Base-by-base conservation (phyloP, 306 rosid species). In the Cucumis cinereus region DNA sequence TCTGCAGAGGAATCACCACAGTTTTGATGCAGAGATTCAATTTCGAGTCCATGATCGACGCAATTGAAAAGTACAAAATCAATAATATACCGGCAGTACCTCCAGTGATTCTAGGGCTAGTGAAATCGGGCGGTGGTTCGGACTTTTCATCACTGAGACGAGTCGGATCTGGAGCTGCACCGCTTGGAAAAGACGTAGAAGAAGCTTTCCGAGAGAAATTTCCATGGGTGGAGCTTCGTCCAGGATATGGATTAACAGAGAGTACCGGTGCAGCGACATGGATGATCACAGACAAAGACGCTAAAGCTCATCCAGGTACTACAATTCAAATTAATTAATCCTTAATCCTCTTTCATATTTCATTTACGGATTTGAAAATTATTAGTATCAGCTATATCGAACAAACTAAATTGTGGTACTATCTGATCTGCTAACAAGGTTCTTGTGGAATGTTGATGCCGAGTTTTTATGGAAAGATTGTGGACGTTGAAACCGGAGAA, bases 191-290 rank as follows among this genome's bases (percentile, higher is more conserved):
- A 67, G 93, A 93, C 35, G 73, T 89, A 64, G 64, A 83, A 10
- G 82, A 40, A 10, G 92, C 79, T 74, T 93, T 93, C n/a, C 85
- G 92, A 17, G 79, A 58, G 67, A 79, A 58, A 82, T 93, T 91
- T 84, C 98, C 98, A 8, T 88, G 97, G 98, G 83, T 91, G 75
- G 90, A 93, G 84, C 82, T 88, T 38, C 85, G 97, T 78, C 89
- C 84, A 3, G 98, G 97, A 22, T 93, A 93, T 78, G 98, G 98
- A 15, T 84, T 93, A 74, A 91, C 97, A 8, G 98, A 93, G 77
- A 93, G 86, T 53, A 60, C 86, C 16, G 98, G 87, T 0, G 93
- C 81, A 20, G 83, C 88, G 36, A 81, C 96, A 0, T 83, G 80
- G 79, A 87, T 74, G 8, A 79, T 50, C 30, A 85, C 87, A 0